These are phyloP conservation scores for Termitomyces sp. DNA, from an alignment of 768 basidiomycete species.

Conservation along the genomic window DNA sequence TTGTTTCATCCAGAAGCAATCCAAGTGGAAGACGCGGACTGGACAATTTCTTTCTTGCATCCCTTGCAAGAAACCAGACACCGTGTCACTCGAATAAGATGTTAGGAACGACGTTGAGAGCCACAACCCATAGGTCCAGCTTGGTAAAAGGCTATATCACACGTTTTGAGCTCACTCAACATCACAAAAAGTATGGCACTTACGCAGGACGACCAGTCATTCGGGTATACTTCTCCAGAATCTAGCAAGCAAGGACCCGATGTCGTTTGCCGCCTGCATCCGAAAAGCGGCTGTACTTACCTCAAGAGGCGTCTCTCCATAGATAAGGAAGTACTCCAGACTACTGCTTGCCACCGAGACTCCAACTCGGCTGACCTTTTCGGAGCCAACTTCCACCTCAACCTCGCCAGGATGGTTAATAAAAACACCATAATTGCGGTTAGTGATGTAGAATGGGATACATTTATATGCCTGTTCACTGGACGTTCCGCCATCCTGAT, in stretches of 20 bases:
- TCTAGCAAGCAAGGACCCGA: slow-evolving; percentile 27
- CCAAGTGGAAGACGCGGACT: slow-evolving; percentile 70
- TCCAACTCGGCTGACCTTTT: slow-evolving; percentile 61
- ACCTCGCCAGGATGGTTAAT: slow-evolving; percentile 75
- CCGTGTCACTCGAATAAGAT: slow-evolving; percentile 60
- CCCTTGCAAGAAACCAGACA: slow-evolving; percentile 63
- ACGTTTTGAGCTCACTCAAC: slow-evolving; percentile 16
- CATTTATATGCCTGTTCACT: slow-evolving; percentile 65
- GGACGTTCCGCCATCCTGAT: slow-evolving; percentile 71
- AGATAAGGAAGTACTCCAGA: slow-evolving; percentile 68
- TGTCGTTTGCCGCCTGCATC: background rate
- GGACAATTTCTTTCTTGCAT: slow-evolving; percentile 59
- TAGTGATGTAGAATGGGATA: slow-evolving; percentile 65
- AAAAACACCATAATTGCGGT: slow-evolving; percentile 69
- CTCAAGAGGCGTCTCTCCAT: slow-evolving; percentile 60
- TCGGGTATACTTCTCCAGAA: slow-evolving; percentile 54
- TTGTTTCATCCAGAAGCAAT: slow-evolving; percentile 75
- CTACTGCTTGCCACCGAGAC: slow-evolving; percentile 56
- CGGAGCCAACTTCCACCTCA: slow-evolving; percentile 66
- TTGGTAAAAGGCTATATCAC: slow-evolving; percentile 48
- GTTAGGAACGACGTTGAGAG: slow-evolving; percentile 75
- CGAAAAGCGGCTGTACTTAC: slow-evolving; percentile 24
- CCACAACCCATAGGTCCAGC: slow-evolving; percentile 78
- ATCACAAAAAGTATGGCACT: slow-evolving; percentile 8
- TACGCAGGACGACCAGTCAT: slow-evolving; percentile 61